Evolutionary conservation across 1,284 basidiomycete species (phyloP), one percentile per base, ranked within the genome.

Genomic region (Microstroma glucosiphilum): DNA sequence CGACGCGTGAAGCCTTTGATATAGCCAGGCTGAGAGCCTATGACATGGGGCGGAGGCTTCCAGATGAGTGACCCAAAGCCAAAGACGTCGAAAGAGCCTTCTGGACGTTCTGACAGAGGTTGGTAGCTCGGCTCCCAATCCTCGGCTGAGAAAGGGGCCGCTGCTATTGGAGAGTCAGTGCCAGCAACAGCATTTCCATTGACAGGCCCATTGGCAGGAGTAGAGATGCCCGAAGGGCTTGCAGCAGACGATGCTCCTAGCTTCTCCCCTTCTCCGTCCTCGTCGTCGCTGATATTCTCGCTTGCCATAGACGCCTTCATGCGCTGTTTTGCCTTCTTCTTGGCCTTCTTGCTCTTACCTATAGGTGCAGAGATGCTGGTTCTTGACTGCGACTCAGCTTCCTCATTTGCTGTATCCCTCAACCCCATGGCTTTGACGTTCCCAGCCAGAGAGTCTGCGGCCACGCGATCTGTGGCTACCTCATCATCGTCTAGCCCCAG

Each of bases 1-100:
- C 90, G 83, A 1, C 91, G 85, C 0, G 90, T 88, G 67, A 89
- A 91, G 37, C 89, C 89, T 79, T 90, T 91, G 70, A 93, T 82
- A 75, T 86, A 93, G 25, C 90, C 91, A 0, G 89, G 84, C 21
- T 74, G 76, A 15, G 71, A 66, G 7, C 69, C 67, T 17, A 77
- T 74, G 37, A 71, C 71, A 62, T 78, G 74, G 1, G 77, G 77
- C 9, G 77, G 77, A 1, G 77, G 77, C 62, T 77, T 77, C 67
- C 77, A 78, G 58, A 78, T 76, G 48, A 78, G 68, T 19, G 66
- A 69, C 25, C 76, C 76, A 54, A 77, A 78, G 42, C 73, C 75
- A 64, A 76, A 77, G 46, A 76, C 65, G 19, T 75, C 71, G 37
- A 75, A 75, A 1, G 74, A 75, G 2, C 72, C 71, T n/a, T 55